Evolutionary conservation across 2,329 filamentous ascomycete genomes (phyloP), one percentile per base, ranked within the genome.

Genomic region (Calycina marina): DNA sequence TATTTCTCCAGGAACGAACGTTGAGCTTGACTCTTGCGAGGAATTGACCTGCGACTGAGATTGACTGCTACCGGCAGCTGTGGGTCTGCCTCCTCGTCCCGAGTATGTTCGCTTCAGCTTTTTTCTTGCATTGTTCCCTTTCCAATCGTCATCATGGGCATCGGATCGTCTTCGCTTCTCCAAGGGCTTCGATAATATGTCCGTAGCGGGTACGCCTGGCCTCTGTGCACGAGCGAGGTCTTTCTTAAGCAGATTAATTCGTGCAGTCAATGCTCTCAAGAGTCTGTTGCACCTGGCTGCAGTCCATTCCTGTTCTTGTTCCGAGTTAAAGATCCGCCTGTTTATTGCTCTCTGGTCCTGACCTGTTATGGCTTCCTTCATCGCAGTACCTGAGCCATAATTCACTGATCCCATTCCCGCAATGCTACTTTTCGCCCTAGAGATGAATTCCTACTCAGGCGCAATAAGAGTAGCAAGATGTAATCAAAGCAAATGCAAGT

Each of bases 241-340:
- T 35, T 53, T 60, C 14, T 51, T 52, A 3, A 63, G 42, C 20
- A 57, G 54, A 39, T 54, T 48, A 20, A 63, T 54, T 27, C 58
- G 51, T 9, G 60, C 62, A 16, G 57, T 51, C 33, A 63, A 42
- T 5, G 58, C 56, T 18, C 60, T 56, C 18, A 63, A 50, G 25
- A 63, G 42, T 14, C 59, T 56, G 32, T 61, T 52, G 32, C 60
- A 62, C 36, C 59, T 53, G 18, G 58, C 51, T 14, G 59, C 47
- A 8, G 58, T 62, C 60, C 60, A 54, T 37, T 49, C 46, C 30
- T 45, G 41, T 26, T 44, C 41, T 9, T 31, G 28, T 25, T 45
- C 41, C 8, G 37, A 34, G 18, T 40, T 22, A 13, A 40, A 30
- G n/a, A n/a, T n/a, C n/a, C n/a, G n/a, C n/a, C n/a, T n/a, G n/a